Conservation (phyloP, 2,329 filamentous ascomycete genomes). For the Microcyclosporella mali region DNA sequence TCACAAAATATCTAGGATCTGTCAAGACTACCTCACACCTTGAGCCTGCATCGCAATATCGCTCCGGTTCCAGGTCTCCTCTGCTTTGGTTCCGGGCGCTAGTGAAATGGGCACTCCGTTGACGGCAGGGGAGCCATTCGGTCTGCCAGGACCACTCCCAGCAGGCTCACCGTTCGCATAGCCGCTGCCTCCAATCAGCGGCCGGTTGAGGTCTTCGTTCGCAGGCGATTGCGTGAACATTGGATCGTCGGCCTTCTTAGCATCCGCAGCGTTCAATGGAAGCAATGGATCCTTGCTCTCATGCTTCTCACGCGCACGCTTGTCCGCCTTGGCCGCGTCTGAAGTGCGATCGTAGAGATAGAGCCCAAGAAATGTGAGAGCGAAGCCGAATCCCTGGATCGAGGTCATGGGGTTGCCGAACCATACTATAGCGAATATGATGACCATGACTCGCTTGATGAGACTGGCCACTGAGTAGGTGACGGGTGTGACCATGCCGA, state of each 20-base stretch:
- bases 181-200: constrained; percentile 25
- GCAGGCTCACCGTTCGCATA: constrained; percentile 24
- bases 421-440: constrained; percentile 91
- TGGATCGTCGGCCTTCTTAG: constrained; percentile 30
- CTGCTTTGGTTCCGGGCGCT: constrained; percentile 73
- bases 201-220: constrained; percentile 8
- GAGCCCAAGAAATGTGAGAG: constrained; percentile 80
- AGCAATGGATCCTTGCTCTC: constrained; percentile 60
- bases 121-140: constrained; percentile 9
- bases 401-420: constrained; percentile 83
- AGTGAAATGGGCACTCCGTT: constrained; percentile 40
- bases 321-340: constrained; percentile 80
- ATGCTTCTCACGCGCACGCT: constrained; percentile 59
- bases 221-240: constrained; percentile 20
- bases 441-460: constrained; percentile 96
- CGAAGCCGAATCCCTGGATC: constrained; percentile 78
- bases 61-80: constrained; percentile 67
- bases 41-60: constrained; percentile 29
- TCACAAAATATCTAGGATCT: too few relatives aligned
- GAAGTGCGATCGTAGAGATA: constrained; percentile 94
- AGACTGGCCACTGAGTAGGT: constrained; percentile 94
- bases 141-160: constrained; percentile 21
- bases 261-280: constrained; percentile 49
- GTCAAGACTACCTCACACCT: constrained; percentile 4
- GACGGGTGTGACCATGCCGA: constrained; percentile 91